Base-by-base conservation (phyloP, 1,139 yeast genomes). In the Torulaspora pretoriensis region DNA sequence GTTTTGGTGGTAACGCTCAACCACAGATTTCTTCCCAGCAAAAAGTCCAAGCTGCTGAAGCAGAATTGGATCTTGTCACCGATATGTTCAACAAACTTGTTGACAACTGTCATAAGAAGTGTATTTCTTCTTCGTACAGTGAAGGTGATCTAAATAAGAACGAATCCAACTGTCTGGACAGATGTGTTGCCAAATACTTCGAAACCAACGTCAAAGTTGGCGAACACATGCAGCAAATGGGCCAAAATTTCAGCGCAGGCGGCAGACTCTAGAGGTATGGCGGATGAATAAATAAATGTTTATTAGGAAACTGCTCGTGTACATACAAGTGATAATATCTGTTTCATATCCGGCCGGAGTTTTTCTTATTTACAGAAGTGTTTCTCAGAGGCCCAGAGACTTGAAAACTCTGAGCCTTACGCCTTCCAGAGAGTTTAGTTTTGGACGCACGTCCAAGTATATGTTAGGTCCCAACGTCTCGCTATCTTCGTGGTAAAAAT, bases 121-220 rank as follows among this genome's bases (percentile, higher is more conserved):
- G 99, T 72, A 85, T 92, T 65, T 65, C 65, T 55, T 71, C 69
- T 55, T 50, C 67, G 17, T 90, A 90, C 72, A 63, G 68, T 48
- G 94, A 87, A 48, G 85, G 92, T 45, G 94, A 84, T 27, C 74
- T 92, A 54, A 77, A 77, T 70, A 88, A 87, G 73, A 81, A 77
- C 61, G 98, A 92, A 71, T 80, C 92, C 38, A 75, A 87, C 47
- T 92, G 99, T 69, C 77, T 94, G 57, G 99, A 92, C 72, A 83
- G 98, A 75, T 92, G 99, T 73, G 98, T 92, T 52, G 80, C 95
- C 60, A 92, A 92, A 70, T 92, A 92, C 71, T 94, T 94, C 60
- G 97, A 89, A 61, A 89, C 96, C 56, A 92, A 92, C 68, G 94
- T 88, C 55, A 86, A 89, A 72, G 96, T 94, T 54, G 97, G 97